Conservation (phyloP, 2,329 filamentous ascomycete genomes). For the Penicillium sp. region DNA sequence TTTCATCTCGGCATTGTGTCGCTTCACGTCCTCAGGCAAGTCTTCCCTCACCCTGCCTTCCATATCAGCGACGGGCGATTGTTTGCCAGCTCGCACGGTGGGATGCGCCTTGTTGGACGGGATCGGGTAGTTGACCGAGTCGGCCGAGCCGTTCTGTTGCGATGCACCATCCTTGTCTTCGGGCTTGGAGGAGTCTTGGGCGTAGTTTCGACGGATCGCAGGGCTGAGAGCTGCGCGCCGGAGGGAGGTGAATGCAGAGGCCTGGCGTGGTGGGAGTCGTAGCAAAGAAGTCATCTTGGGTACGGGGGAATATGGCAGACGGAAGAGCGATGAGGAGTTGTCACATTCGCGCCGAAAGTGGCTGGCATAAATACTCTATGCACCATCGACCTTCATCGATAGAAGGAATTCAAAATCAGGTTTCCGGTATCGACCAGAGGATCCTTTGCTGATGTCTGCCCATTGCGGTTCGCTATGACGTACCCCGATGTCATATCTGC, state of each 20-base stretch:
- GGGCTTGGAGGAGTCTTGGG: constrained; percentile 3
- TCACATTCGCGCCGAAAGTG: too few species aligned
- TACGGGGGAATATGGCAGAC: not conserved
- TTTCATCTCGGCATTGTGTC: constrained; percentile 36
- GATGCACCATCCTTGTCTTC: not conserved
- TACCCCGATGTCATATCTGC: constrained; percentile 12
- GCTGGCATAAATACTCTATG: too few species aligned
- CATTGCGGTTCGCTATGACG: constrained; percentile 8
- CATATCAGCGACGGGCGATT: constrained; percentile 31
- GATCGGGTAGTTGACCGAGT: constrained; percentile 12
- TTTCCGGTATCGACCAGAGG: constrained; percentile 2
- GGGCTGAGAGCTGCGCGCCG: not conserved
- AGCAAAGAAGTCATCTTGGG: constrained; percentile 7
- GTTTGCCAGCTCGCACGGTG: constrained; percentile 30
- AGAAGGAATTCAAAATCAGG: constrained; percentile 13
- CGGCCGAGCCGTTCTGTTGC: not conserved
- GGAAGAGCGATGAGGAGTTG: too few species aligned
- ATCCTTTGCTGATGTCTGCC: not conserved
- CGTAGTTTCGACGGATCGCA: constrained; percentile 4
- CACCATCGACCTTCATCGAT: too few species aligned
- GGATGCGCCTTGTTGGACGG: constrained; percentile 37
- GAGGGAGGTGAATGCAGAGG: not conserved
- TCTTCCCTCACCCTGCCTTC: constrained; percentile 26
- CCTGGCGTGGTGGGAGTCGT: constrained; percentile 1
- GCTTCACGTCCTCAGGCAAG: constrained; percentile 35